A percentile compares a stretch with the other conserved stretches of the same genome.
Evolutionary conservation across 257 asterid species (phyloP).

Genomic region (Marsdenia floribunda): DNA sequence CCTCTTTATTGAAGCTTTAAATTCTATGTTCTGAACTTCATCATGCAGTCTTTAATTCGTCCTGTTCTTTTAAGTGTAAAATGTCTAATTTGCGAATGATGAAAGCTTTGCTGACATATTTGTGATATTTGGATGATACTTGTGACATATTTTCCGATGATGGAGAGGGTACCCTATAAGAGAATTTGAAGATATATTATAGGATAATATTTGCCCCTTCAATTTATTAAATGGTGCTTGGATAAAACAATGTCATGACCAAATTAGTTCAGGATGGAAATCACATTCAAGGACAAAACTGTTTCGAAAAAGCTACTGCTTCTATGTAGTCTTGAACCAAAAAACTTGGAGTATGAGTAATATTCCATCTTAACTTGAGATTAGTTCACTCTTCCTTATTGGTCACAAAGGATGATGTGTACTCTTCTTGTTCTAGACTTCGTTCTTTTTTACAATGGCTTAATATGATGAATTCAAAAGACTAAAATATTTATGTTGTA

Average conservation of each 20-base stretch:
- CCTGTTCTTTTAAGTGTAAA: background rate
- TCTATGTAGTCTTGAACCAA: background rate
- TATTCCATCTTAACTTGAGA: background rate
- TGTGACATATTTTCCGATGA: too few species aligned
- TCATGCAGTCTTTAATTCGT: background rate
- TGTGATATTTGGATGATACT: background rate
- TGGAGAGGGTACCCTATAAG: background rate
- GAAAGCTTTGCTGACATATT: background rate
- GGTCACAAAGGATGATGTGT: background rate
- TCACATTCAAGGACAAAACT: background rate
- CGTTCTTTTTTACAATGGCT: background rate
- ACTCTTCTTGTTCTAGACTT: background rate
- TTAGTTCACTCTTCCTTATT: background rate
- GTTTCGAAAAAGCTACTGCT: background rate
- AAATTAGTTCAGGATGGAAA: background rate
- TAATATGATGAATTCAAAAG: background rate
- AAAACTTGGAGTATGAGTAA: background rate
- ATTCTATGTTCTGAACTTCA: background rate
- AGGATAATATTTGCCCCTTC: background rate
- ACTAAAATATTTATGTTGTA: background rate
- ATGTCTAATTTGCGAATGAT: background rate
- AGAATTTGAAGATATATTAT: background rate
- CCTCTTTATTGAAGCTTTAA: background rate
- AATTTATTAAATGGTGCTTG: background rate
- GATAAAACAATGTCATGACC: background rate